Evolutionary conservation across 139 green algal species (phyloP).

Genomic region (Coelastrella sp.): DNA sequence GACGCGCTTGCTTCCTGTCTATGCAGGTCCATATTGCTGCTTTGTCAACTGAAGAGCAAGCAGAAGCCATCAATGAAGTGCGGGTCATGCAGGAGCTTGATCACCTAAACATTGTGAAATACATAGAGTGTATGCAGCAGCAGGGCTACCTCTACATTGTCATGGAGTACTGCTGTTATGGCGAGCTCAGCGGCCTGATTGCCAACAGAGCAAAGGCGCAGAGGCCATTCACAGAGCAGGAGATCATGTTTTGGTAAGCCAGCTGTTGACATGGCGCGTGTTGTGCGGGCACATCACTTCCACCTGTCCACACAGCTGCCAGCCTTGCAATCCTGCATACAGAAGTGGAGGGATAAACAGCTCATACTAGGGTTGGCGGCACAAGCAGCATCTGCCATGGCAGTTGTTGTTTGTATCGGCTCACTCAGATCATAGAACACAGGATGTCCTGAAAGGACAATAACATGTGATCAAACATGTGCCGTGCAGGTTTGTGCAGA

Average conservation of each 20-base stretch:
- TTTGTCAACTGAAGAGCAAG: neutral
- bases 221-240: slow-evolving; percentile 73
- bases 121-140: slow-evolving; percentile 68
- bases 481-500: slow-evolving; percentile 65
- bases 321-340: no score
- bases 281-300: neutral
- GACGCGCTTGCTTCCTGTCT: neutral
- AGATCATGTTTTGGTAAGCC: slow-evolving; percentile 79
- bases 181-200: slow-evolving; percentile 67
- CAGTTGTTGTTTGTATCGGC: neutral
- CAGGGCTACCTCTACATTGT: slow-evolving; percentile 72
- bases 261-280: no score
- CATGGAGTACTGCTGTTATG: slow-evolving; percentile 74
- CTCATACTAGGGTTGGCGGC: no score
- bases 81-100: slow-evolving; percentile 55
- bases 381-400: no score
- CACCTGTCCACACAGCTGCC: no score
- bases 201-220: slow-evolving; percentile 57
- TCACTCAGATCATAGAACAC: no score
- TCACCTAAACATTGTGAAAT: slow-evolving; percentile 75
- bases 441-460: no score
- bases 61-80: slow-evolving; percentile 36
- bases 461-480: no score
- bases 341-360: no score
- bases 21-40: neutral